Percentiles rank a stretch among this genome's conserved stretches.
phyloP scores from a whole-genome alignment of 1,284 basidiomycete genomes.

The Cryptococcus sp. region DNA sequence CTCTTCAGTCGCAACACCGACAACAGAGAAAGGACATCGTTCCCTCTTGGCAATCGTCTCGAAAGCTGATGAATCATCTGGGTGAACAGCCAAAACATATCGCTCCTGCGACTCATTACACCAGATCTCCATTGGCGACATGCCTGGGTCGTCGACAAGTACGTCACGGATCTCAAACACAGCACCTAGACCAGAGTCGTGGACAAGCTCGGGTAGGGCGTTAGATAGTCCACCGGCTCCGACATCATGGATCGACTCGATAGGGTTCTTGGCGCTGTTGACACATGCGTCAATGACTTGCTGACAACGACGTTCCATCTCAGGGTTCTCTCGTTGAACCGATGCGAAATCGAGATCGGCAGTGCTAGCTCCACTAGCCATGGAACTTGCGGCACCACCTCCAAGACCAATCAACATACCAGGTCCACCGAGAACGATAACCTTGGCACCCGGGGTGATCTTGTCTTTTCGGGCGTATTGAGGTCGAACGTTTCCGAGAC shows the following conservation, averaged over 20 bases:
- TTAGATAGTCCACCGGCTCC: slow-evolving; percentile 96
- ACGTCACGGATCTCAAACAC: slow-evolving; percentile 93
- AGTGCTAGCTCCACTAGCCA: slow-evolving; percentile 78
- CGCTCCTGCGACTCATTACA: slow-evolving; percentile 99
- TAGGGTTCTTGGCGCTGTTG: slow-evolving; percentile 62
- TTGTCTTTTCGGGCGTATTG: slow-evolving; percentile 70
- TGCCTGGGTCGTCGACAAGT: slow-evolving; percentile 81
- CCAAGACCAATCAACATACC: slow-evolving; percentile 96
- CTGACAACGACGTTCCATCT: slow-evolving; percentile 96
- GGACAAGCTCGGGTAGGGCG: slow-evolving; percentile 93
- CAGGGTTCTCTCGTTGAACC: slow-evolving; percentile 95
- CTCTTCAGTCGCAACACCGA: slow-evolving; percentile 77
- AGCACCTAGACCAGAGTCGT: slow-evolving; percentile 87
- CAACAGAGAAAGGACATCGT: slow-evolving; percentile 80
- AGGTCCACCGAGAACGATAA: slow-evolving; percentile 94
- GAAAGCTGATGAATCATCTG: slow-evolving; percentile 58
- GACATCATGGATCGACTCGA: slow-evolving; percentile 96
- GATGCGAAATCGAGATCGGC: slow-evolving; percentile 95
- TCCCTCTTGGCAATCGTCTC: slow-evolving; percentile 78
- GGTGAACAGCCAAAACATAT: slow-evolving; percentile 84
- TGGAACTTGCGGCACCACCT: slow-evolving; percentile 91
- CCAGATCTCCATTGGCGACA: slow-evolving; percentile 99
- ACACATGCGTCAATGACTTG: slow-evolving; percentile 94
- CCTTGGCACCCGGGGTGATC: slow-evolving; percentile 72
- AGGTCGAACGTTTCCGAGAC: slow-evolving; percentile 86